Conservation (phyloP, 2,329 filamentous ascomycete species). For the Alternaria viburni region DNA sequence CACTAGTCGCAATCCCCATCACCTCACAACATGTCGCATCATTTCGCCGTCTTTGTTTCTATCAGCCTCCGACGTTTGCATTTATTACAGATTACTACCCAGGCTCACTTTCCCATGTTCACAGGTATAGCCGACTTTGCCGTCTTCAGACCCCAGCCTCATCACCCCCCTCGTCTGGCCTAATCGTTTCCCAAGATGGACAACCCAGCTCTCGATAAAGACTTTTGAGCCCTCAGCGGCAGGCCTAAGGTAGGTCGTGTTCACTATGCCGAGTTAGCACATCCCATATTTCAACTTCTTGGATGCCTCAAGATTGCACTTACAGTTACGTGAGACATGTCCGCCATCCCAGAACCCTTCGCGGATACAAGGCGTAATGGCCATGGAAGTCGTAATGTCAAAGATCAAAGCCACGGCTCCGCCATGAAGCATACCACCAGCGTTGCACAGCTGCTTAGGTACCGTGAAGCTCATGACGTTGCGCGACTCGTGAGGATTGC, state of each 20-base stretch:
- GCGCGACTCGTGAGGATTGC: slow-evolving; percentile 42
- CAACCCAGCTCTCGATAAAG: slow-evolving; percentile 53
- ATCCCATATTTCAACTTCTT: background rate
- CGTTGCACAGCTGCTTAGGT: slow-evolving; percentile 51
- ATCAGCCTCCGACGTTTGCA: background rate
- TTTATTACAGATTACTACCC: slow-evolving; percentile 25
- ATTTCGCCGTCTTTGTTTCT: background rate
- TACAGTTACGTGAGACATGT: slow-evolving; percentile 45
- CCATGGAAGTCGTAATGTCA: slow-evolving; percentile 59
- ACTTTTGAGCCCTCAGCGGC: slow-evolving; percentile 50
- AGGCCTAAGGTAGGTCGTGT: slow-evolving; percentile 55
- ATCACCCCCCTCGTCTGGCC: slow-evolving; percentile 51
- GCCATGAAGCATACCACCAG: slow-evolving; percentile 58
- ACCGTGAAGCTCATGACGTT: slow-evolving; percentile 55
- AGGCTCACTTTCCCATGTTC: slow-evolving; percentile 48
- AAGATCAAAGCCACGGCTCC: slow-evolving; percentile 62
- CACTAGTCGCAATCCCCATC: slow-evolving; percentile 2
- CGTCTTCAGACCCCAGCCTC: slow-evolving; percentile 42
- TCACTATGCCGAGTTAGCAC: slow-evolving; percentile 36
- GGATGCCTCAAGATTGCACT: background rate
- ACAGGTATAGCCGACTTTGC: slow-evolving; percentile 49
- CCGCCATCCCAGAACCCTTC: slow-evolving; percentile 53
- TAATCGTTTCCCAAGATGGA: slow-evolving; percentile 52
- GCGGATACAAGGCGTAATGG: slow-evolving; percentile 39
- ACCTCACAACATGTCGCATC: slow-evolving; percentile 4